Conservation (phyloP, 352 stramenopile species). For the Pythium apleroticum region DNA sequence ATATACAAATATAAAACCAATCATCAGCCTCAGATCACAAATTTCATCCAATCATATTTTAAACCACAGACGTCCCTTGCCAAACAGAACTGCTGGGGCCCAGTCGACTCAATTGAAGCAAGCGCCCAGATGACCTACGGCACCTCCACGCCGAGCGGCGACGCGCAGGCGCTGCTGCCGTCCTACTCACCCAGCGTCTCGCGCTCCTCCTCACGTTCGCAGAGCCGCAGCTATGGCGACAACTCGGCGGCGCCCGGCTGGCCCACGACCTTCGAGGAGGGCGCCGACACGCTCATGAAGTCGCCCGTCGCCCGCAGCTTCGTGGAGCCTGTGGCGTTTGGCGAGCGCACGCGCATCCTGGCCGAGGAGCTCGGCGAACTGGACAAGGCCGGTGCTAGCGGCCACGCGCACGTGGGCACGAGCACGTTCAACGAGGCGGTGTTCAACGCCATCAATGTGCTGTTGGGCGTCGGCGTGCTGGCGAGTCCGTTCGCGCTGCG, state of each 20-base stretch:
- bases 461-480: conserved; percentile 83
- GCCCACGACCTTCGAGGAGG: conserved; percentile 76
- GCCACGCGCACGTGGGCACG: conserved; percentile 37
- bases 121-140: conserved; percentile 24
- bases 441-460: conserved; percentile 86
- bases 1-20: not conserved
- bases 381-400: conserved; percentile 2
- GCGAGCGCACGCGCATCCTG: conserved; percentile 42
- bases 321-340: conserved; percentile 42
- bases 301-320: conserved; percentile 45
- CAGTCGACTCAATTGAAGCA: not conserved
- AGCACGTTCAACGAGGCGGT: conserved; percentile 75
- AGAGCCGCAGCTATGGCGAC: conserved; percentile 23
- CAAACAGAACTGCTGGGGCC: too few relatives aligned
- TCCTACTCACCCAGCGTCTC: conserved; percentile 63
- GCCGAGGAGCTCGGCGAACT: conserved; percentile 27
- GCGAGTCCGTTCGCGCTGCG: conserved; percentile 83
- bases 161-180: conserved; percentile 42
- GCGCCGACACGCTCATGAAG: conserved; percentile 46
- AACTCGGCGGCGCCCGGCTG: conserved; percentile 38
- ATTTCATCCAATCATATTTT: conserved; percentile 19
- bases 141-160: not conserved
- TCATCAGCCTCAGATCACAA: not conserved
- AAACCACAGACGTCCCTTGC: too few relatives aligned
- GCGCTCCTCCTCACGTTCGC: conserved; percentile 31